phyloP scores from a whole-genome alignment of 2,329 filamentous ascomycete genomes.

The Sporothrix schenckii region DNA sequence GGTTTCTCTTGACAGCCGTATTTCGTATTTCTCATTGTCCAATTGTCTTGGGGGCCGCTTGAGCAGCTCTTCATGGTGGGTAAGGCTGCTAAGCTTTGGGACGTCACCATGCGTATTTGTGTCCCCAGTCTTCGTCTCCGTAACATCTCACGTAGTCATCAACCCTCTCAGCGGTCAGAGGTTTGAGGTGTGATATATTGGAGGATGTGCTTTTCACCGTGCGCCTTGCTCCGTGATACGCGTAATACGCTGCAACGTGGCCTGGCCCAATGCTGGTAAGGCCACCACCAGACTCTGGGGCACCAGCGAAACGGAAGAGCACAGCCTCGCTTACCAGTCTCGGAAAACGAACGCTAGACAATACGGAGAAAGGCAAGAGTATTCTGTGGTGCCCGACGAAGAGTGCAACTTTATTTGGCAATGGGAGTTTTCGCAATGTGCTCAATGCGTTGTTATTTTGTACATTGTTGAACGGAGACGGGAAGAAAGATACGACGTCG shows the following conservation, averaged over 20 bases:
- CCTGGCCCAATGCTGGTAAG: no score
- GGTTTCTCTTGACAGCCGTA: conserved; percentile 19
- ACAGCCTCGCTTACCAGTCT: conserved; percentile 19
- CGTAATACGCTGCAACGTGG: no score
- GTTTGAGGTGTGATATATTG: not conserved
- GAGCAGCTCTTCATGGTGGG: not conserved
- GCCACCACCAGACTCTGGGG: not conserved
- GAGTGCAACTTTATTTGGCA: not conserved
- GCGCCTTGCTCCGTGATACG: not conserved
- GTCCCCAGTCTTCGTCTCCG: not conserved
- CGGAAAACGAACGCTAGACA: not conserved
- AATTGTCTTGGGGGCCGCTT: not conserved
- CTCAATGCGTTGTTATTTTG: not conserved
- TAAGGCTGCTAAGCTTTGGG: conserved; percentile 26
- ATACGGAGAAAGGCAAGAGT: not conserved
- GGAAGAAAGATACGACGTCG: not conserved
- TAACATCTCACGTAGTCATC: not conserved
- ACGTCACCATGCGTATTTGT: no score
- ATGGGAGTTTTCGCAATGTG: not conserved
- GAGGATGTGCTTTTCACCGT: not conserved
- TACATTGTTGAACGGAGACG: not conserved
- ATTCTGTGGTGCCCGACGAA: not conserved
- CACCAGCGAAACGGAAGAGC: not conserved
- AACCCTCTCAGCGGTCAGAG: not conserved
- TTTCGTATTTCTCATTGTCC: not conserved